Conservation (phyloP, 169 alveolate species). For the Babesia ovis region DNA sequence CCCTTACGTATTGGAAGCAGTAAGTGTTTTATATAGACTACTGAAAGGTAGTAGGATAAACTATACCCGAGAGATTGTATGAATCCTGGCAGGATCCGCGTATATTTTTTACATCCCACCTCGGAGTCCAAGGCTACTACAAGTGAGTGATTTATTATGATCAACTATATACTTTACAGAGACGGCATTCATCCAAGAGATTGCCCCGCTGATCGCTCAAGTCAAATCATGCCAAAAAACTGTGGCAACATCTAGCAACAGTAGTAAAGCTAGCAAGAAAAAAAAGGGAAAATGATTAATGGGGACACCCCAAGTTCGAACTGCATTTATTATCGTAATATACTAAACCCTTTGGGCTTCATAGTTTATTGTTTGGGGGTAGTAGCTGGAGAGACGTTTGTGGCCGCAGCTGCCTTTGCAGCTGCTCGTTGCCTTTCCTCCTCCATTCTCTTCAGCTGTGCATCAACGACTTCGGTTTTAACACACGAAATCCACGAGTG, state of each 20-base stretch:
- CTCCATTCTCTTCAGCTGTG: too few relatives aligned
- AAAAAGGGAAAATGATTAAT: slow-evolving; percentile 6
- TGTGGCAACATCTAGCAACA: slow-evolving; percentile 5
- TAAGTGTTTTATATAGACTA: background rate
- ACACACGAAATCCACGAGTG: slow-evolving; percentile 61
- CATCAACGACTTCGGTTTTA: background rate
- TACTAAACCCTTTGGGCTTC: background rate
- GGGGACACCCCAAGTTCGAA: background rate
- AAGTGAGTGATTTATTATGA: background rate
- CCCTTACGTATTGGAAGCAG: slow-evolving; percentile 66
- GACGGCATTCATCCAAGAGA: slow-evolving; percentile 27
- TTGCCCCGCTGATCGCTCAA: slow-evolving; percentile 53
- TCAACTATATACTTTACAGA: slow-evolving; percentile 6
- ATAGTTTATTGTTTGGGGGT: too few relatives aligned
- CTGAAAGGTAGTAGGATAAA: slow-evolving; percentile 36
- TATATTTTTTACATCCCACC: slow-evolving; percentile 43
- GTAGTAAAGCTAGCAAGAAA: slow-evolving; percentile 29
- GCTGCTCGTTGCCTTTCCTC: too few relatives aligned
- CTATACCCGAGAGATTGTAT: slow-evolving; percentile 73
- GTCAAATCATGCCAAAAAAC: slow-evolving; percentile 49
- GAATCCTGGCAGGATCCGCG: slow-evolving; percentile 75
- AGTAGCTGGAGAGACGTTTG: too few relatives aligned
- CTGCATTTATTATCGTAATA: background rate
- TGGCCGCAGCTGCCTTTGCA: too few relatives aligned
- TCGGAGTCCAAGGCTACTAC: slow-evolving; percentile 40